Percentiles rank a stretch among this genome's conserved stretches.
Evolutionary conservation across 2,329 filamentous ascomycete species (phyloP).

Genomic region (Fusarium xyrophilum): DNA sequence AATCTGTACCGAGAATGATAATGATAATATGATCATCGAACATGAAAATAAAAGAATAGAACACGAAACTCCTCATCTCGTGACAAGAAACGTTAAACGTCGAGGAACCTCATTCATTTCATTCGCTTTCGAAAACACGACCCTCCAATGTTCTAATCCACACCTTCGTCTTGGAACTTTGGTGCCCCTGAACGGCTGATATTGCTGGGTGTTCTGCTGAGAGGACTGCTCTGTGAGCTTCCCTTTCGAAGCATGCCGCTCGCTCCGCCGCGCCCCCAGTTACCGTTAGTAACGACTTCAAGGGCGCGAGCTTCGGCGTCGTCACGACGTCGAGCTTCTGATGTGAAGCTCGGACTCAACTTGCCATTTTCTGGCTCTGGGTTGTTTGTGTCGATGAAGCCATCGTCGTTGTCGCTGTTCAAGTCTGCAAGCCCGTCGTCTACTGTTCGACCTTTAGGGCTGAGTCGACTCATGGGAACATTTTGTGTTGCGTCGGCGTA

Average conservation of each 20-base stretch:
- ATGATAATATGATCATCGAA: conserved; percentile 2
- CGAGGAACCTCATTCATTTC: conserved; percentile 13
- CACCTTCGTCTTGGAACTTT: conserved; percentile 43
- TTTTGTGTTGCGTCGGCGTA: conserved; percentile 58
- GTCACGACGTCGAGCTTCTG: conserved; percentile 47
- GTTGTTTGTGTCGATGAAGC: conserved; percentile 39
- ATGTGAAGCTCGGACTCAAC: conserved; percentile 49
- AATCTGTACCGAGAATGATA: conserved; percentile 17
- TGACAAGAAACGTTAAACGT: conserved; percentile 28
- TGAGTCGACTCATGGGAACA: conserved; percentile 57
- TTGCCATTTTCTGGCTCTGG: conserved; percentile 46
- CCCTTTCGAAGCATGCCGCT: conserved; percentile 53
- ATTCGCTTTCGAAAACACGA: conserved; percentile 23
- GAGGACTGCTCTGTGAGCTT: conserved; percentile 36
- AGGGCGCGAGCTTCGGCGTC: conserved; percentile 55
- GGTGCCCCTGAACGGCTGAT: conserved; percentile 30
- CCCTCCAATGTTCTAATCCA: conserved; percentile 40
- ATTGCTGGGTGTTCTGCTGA: conserved; percentile 18
- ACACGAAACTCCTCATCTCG: conserved; percentile 32
- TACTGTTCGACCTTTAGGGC: conserved; percentile 53
- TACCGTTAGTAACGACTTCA: conserved; percentile 51
- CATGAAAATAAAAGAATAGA: conserved; percentile 4
- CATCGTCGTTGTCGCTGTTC: conserved; percentile 48
- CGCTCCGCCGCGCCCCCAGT: conserved; percentile 51
- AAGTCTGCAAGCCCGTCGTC: conserved; percentile 53